A percentile compares a stretch with the other conserved stretches of the same genome.
phyloP scores from a whole-genome alignment of 2,329 filamentous ascomycete species.

The Calonectria hongkongensis region DNA sequence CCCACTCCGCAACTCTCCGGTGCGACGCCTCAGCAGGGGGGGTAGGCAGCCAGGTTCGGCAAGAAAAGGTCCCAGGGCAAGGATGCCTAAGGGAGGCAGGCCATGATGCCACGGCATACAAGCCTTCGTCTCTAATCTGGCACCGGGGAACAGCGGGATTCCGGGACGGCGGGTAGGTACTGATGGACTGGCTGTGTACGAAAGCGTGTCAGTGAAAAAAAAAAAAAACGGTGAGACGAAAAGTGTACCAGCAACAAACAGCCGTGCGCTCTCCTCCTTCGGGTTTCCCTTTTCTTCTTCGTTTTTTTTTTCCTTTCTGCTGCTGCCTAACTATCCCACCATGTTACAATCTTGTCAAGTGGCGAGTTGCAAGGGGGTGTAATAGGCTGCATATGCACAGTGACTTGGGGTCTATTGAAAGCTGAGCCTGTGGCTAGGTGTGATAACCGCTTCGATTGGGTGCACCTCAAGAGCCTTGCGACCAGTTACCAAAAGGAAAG shows the following conservation, averaged over 20 bases:
- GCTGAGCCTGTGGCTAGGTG: conserved; percentile 28
- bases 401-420: conserved; percentile 37
- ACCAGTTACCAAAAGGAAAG: conserved; percentile 28
- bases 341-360: background rate
- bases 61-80: conserved; percentile 23
- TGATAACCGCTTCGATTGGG: conserved; percentile 34
- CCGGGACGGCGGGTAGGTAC: conserved; percentile 33
- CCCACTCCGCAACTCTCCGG: conserved; percentile 35
- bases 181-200: conserved; percentile 30
- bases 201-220: conserved; percentile 25
- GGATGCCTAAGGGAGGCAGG: conserved; percentile 27
- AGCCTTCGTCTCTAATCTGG: conserved; percentile 39
- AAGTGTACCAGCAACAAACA: conserved; percentile 36
- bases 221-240: conserved; percentile 40
- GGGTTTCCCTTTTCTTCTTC: conserved; percentile 15
- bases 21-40: conserved; percentile 37
- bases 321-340: background rate
- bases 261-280: background rate
- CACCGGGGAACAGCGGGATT: conserved; percentile 41
- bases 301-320: conserved; percentile 8
- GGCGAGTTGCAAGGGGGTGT: conserved; percentile 28
- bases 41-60: conserved; percentile 14
- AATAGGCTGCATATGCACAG: conserved; percentile 35
- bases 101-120: conserved; percentile 24
- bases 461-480: conserved; percentile 11